A percentile compares a stretch with the other conserved stretches of the same genome.
phyloP scores from a whole-genome alignment of 2,329 filamentous ascomycete species.

The Aspergillus alliaceus region DNA sequence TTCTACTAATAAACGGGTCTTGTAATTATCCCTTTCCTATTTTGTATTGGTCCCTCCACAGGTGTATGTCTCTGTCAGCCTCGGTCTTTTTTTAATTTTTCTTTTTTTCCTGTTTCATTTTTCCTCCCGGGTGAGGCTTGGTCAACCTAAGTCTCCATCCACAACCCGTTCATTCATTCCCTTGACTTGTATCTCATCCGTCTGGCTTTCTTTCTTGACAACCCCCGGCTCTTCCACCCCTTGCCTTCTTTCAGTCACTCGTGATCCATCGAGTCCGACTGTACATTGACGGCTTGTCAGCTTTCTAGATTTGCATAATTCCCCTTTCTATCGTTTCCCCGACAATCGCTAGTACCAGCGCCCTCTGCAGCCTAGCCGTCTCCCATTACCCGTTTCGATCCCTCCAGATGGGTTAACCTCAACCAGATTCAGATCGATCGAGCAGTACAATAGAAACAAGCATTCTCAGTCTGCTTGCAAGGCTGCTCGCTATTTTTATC shows the following conservation, averaged over 20 bases:
- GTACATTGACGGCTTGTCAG: constrained; percentile 12
- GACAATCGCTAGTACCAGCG: constrained; percentile 11
- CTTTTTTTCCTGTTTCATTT: not conserved
- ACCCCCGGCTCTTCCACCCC: not conserved
- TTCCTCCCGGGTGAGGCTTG: not conserved
- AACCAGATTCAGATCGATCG: constrained; percentile 1
- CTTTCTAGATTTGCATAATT: constrained; percentile 13
- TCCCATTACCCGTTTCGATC: constrained; percentile 13
- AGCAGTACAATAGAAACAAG: constrained; percentile 7
- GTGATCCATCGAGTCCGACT: constrained; percentile 1
- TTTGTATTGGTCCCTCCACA: not conserved
- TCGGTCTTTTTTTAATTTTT: not conserved
- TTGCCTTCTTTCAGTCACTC: constrained; percentile 9
- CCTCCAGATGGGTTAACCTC: constrained; percentile 21
- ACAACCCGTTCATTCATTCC: not conserved
- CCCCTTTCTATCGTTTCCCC: constrained; percentile 9
- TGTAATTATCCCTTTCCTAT: not conserved
- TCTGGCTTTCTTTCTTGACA: not conserved
- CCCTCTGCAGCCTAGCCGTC: constrained; percentile 18
- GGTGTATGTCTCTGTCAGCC: not conserved
- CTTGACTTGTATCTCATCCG: not conserved
- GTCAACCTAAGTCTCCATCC: not conserved
- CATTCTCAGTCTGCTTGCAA: constrained; percentile 15
- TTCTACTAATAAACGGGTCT: not conserved
- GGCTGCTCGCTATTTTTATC: constrained; percentile 29